phyloP scores from a whole-genome alignment of 495 filamentous ascomycete species.

The Daldinia loculata region DNA sequence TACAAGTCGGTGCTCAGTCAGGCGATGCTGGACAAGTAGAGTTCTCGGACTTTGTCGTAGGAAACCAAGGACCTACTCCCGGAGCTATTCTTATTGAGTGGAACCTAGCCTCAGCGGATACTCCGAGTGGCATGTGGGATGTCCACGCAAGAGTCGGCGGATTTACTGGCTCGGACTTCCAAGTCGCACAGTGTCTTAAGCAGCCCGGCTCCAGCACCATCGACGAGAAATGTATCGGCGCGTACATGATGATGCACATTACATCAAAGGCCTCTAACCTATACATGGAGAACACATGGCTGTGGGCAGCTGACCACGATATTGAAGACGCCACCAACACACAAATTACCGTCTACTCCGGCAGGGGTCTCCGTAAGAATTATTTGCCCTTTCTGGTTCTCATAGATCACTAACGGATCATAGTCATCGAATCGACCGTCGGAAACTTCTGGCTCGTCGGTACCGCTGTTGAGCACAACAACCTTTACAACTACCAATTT shows the following conservation, averaged over 20 bases:
- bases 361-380: constrained; percentile 65
- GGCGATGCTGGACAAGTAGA: constrained; percentile 81
- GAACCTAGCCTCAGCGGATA: constrained; percentile 68
- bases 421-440: constrained; percentile 59
- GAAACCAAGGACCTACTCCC: constrained; percentile 70
- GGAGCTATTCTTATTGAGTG: constrained; percentile 80
- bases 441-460: constrained; percentile 71
- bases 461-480: constrained; percentile 78
- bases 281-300: constrained; percentile 92
- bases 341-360: constrained; percentile 75
- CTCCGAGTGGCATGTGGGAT: constrained; percentile 86
- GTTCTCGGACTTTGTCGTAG: constrained; percentile 80
- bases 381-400: neutral
- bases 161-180: constrained; percentile 78
- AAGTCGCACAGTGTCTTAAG: constrained; percentile 76
- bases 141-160: constrained; percentile 85
- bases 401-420: neutral
- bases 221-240: constrained; percentile 68
- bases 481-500: constrained; percentile 85
- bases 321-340: constrained; percentile 72
- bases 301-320: constrained; percentile 93
- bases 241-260: constrained; percentile 84
- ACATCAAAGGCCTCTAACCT: constrained; percentile 69
- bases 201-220: constrained; percentile 62
- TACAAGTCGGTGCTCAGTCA: constrained; percentile 76